Evolutionary conservation across 345 rosid species (phyloP).

Genomic region (Isatis tinctoria): DNA sequence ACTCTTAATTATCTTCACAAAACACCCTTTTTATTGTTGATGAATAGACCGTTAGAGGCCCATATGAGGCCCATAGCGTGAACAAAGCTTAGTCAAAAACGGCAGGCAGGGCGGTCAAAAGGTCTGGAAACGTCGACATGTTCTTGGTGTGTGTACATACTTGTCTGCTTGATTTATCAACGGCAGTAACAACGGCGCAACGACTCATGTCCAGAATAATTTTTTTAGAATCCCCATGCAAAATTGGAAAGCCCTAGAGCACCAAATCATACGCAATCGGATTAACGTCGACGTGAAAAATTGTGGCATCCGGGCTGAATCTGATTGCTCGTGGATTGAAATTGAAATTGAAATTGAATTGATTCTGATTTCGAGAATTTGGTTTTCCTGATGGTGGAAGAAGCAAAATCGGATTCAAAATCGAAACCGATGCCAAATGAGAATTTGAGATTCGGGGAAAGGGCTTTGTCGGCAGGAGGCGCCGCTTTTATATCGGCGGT

Average conservation of each 20-base stretch:
- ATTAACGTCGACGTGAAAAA: not conserved
- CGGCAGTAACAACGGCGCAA: constrained; percentile 29
- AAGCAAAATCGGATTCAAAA: constrained; percentile 16
- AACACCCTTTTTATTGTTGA: not conserved
- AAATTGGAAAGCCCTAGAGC: constrained; percentile 29
- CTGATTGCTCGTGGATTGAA: not conserved
- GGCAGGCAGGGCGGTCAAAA: constrained; percentile 17
- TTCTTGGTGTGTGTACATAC: not conserved
- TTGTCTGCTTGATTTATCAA: constrained; percentile 46
- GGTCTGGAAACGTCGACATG: constrained; percentile 10
- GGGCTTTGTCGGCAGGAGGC: constrained; percentile 73
- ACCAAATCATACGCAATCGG: not conserved
- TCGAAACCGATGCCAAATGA: constrained; percentile 32
- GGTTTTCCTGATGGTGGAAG: constrained; percentile 23
- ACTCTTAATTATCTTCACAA: not conserved
- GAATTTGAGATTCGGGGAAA: constrained; percentile 53
- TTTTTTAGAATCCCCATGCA: constrained; percentile 31
- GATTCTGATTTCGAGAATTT: not conserved
- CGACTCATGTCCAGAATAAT: constrained; percentile 25
- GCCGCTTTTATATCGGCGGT: constrained; percentile 82
- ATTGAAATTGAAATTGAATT: too few species aligned
- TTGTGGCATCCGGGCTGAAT: not conserved
- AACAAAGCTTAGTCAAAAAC: not conserved
- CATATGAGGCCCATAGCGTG: constrained; percentile 7
- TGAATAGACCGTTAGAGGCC: constrained; percentile 17